These are phyloP conservation scores for Gossypium stocksii DNA, from an alignment of 345 rosid species.

Conservation along the genomic window DNA sequence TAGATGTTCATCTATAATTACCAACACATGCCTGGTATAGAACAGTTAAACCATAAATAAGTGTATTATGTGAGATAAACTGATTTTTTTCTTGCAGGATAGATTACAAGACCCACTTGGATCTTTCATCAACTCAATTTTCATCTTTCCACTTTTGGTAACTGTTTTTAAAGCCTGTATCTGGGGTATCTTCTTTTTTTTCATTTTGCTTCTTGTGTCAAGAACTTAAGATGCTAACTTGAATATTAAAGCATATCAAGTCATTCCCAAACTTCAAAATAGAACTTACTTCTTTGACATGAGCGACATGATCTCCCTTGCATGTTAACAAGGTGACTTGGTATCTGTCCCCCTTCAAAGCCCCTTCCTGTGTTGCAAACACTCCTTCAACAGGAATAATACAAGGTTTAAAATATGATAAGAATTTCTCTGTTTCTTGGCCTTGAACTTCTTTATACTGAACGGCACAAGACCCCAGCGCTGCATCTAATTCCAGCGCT, in stretches of 20 bases:
- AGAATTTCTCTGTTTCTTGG: constrained; percentile 69
- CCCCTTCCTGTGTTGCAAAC: constrained; percentile 35
- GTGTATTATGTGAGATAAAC: neutral
- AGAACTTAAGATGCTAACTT: neutral
- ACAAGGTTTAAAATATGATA: constrained; percentile 85
- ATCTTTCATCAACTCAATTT: neutral
- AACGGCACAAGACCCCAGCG: constrained; percentile 71
- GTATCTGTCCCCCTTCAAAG: constrained; percentile 36
- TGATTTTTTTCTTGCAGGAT: neutral
- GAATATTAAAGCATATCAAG: neutral
- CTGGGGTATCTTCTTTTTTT: neutral
- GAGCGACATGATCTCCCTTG: constrained; percentile 80
- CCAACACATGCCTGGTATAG: neutral
- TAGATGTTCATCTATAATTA: neutral
- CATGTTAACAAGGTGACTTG: constrained; percentile 48
- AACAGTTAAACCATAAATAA: neutral
- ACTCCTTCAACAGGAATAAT: constrained; percentile 74
- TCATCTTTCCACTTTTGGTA: neutral
- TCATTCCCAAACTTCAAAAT: constrained; percentile 14
- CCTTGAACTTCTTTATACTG: constrained; percentile 91
- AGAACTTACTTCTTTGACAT: constrained; percentile 70
- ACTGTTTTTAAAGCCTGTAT: neutral
- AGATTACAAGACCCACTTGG: neutral
- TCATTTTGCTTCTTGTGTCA: neutral
- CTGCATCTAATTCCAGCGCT: constrained; percentile 73